Base-by-base conservation (phyloP, 495 filamentous ascomycete genomes). In the Talaromyces nanjingensis region DNA sequence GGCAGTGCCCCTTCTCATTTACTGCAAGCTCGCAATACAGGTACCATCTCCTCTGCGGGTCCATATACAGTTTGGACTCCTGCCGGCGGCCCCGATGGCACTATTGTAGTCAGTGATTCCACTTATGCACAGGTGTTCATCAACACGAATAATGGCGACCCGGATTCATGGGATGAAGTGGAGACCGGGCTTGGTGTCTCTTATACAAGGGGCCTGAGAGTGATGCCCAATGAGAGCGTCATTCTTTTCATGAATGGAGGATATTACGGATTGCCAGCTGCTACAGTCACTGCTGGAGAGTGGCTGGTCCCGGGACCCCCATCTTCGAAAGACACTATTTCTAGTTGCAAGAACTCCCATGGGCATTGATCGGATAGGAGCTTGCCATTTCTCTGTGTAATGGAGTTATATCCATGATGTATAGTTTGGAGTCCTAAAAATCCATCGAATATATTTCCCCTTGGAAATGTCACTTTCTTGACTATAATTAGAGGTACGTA, bases 1-100 rank as follows among this genome's bases (percentile, higher is more conserved):
- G 69, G 72, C 62, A 52, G 55, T 54, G 72, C 74, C 6, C 59
- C 69, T 27, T 79, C 73, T 8, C 63, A 70, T 31, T 67, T 69
- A 11, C 68, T 83, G 18, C 33, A 45, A 18, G 34, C 60, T 27
- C 31, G 39, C 22, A 47, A 62, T 53, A 54, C 52, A 27, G 33
- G 39, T 18, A 45, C 60, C 6, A 45, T 49, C 11, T 47, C 60
- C 8, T 42, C 39, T 49, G 60, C 33, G 20, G 31, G 33, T 11
- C 60, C 60, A 31, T 62, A 62, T 18, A 49, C 39, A 3, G 39
- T 62, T 18, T 62, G 60, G 60, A 62, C 60, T 27, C 31, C 31
- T 14, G 60, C 60, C 39, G 39, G 33, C 8, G 60, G 60, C 9
- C 31, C 60, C 31, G 0, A 54, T 18, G 39, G 31, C 6, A 49